Evolutionary conservation across 495 filamentous ascomycete species (phyloP).

Genomic region (Darksidea phi): DNA sequence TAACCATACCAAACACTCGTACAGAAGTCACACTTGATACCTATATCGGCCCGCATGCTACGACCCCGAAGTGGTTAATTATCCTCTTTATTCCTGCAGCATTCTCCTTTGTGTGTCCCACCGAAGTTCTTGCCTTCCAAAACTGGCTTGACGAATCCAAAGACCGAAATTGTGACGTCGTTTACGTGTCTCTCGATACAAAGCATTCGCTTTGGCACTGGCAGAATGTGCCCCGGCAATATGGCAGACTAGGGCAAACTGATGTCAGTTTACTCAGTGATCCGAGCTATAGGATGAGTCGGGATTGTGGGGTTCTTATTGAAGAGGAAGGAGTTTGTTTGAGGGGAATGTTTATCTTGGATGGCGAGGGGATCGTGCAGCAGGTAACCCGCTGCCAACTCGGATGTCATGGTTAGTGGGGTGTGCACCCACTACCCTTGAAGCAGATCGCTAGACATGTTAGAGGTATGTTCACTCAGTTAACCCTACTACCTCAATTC

Average conservation of each 20-base stretch:
- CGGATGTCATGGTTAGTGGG: too few species aligned
- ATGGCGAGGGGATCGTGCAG: constrained; percentile 25
- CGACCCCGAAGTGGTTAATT: constrained; percentile 22
- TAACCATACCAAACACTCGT: background rate
- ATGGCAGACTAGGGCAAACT: constrained; percentile 30
- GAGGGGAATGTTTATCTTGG: constrained; percentile 31
- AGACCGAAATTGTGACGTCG: constrained; percentile 21
- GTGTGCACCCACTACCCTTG: too few species aligned
- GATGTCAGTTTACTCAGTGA: constrained; percentile 31
- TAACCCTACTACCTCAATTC: background rate
- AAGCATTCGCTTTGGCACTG: constrained; percentile 32
- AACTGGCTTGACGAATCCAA: constrained; percentile 29
- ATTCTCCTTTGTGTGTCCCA: constrained; percentile 36
- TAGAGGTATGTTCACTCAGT: too few species aligned
- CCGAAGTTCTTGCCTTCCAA: constrained; percentile 36
- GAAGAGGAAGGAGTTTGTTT: constrained; percentile 33
- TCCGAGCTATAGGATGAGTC: constrained; percentile 29
- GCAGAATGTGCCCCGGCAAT: constrained; percentile 28
- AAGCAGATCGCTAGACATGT: too few species aligned
- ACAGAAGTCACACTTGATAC: constrained; percentile 21
- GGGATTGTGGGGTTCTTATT: constrained; percentile 30
- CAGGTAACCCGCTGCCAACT: too few species aligned
- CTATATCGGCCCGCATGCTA: constrained; percentile 3
- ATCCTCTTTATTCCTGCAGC: constrained; percentile 34
- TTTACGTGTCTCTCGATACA: constrained; percentile 43